Evolutionary conservation across 202 grass and related monocot species (phyloP).

Genomic region (Digitaria exilis): DNA sequence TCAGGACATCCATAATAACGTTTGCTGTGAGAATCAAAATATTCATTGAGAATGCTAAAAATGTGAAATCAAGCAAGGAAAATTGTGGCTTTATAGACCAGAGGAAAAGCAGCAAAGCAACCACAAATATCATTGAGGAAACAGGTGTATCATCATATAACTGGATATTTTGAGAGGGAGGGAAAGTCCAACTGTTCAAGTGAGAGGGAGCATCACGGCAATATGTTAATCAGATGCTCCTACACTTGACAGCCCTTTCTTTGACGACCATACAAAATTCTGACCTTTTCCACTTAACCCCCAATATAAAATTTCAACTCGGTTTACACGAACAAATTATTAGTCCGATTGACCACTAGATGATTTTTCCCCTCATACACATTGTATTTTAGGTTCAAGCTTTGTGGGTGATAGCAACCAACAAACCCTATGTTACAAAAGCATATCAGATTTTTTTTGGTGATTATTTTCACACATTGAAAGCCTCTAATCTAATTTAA

Average conservation of each 20-base stretch:
- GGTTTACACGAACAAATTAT: neutral
- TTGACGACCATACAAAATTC: too few species aligned
- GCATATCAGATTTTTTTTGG: neutral
- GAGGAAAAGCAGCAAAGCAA: slow-evolving; percentile 15
- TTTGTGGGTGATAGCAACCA: neutral
- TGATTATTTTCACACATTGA: neutral
- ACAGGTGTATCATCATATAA: neutral
- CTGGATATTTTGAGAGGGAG: neutral
- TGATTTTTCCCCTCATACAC: neutral
- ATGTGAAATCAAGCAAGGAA: slow-evolving; percentile 39
- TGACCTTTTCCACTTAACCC: too few species aligned
- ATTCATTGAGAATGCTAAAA: slow-evolving; percentile 36
- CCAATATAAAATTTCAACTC: neutral
- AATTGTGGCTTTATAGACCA: slow-evolving; percentile 1
- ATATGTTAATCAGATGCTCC: neutral
- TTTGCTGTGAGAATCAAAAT: slow-evolving; percentile 66
- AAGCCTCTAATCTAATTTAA: neutral
- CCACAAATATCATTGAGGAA: neutral
- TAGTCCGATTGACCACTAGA: neutral
- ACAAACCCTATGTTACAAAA: neutral
- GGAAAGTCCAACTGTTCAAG: neutral
- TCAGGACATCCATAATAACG: slow-evolving; percentile 84
- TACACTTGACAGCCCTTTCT: neutral
- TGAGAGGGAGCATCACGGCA: neutral
- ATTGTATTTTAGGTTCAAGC: neutral